These are phyloP conservation scores for Solanum hybrid DNA, from an alignment of 305 asterid genomes.

Conservation along the genomic window DNA sequence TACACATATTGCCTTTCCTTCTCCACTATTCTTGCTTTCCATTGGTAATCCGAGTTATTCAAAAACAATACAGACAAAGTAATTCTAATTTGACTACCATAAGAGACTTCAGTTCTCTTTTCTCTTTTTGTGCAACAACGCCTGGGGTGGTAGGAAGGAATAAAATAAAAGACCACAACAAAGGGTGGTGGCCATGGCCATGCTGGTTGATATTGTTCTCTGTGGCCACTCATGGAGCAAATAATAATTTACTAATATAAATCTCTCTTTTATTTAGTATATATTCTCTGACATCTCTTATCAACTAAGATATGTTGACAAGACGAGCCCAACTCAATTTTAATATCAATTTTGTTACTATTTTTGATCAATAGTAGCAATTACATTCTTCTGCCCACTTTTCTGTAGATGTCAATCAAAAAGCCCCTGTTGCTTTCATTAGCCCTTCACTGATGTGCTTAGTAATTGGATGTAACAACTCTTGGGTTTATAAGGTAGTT, in stretches of 20 bases:
- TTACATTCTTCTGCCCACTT: too few species aligned
- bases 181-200: not conserved
- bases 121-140: not conserved
- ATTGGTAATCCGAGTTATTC: not conserved
- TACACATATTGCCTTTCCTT: slow-evolving; percentile 22
- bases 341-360: too few species aligned
- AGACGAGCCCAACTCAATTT: not conserved
- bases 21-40: not conserved
- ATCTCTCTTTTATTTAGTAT: not conserved
- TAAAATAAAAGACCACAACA: not conserved
- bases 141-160: not conserved
- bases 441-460: too few species aligned
- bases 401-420: too few species aligned
- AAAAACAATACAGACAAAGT: not conserved
- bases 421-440: too few species aligned
- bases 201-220: not conserved
- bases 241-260: too few species aligned
- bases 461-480: too few species aligned
- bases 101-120: not conserved
- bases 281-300: not conserved
- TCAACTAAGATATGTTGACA: not conserved
- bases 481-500: slow-evolving; percentile 22
- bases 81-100: not conserved
- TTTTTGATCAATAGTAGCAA: too few species aligned
- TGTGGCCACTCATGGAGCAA: not conserved